These are phyloP conservation scores for Trichophyton rubrum DNA, from an alignment of 2,329 filamentous ascomycete species.

Conservation along the genomic window DNA sequence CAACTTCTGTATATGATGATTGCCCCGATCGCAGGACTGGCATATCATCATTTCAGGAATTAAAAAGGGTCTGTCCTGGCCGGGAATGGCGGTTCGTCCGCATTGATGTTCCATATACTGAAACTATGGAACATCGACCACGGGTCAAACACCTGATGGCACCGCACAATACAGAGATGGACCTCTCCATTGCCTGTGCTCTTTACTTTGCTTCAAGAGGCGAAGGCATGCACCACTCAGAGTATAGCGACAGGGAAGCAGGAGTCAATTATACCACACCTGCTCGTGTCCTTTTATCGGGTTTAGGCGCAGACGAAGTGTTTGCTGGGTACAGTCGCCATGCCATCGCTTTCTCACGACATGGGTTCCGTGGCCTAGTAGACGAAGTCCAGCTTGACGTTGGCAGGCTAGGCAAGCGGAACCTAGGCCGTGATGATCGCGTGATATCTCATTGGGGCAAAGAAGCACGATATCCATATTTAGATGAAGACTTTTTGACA, in stretches of 20 bases:
- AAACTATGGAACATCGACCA: conserved; percentile 56
- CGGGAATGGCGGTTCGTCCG: conserved; percentile 70
- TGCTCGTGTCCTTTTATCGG: conserved; percentile 76
- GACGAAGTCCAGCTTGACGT: conserved; percentile 80
- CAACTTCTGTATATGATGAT: conserved; percentile 51
- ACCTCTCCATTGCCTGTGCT: conserved; percentile 82
- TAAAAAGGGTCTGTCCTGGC: conserved; percentile 53
- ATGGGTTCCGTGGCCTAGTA: conserved; percentile 58
- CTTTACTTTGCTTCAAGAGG: conserved; percentile 91
- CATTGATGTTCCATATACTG: conserved; percentile 68
- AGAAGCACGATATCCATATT: conserved; percentile 78
- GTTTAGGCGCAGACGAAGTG: conserved; percentile 87
- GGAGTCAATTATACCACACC: conserved; percentile 47
- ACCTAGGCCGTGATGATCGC: conserved; percentile 85
- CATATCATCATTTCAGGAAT: conserved; percentile 63
- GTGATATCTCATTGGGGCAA: conserved; percentile 80
- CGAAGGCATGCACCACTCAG: conserved; percentile 36
- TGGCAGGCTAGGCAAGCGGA: conserved; percentile 75
- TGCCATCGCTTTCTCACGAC: conserved; percentile 56
- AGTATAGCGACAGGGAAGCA: conserved; percentile 17
- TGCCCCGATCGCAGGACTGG: conserved; percentile 89
- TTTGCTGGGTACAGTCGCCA: conserved; percentile 91
- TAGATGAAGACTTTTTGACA: conserved; percentile 75
- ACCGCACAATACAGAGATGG: conserved; percentile 97
- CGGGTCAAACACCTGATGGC: conserved; percentile 66